A percentile compares a stretch with the other conserved stretches of the same genome.
Evolutionary conservation across 208 protist genomes (phyloP).

Genomic region (Trypanosomatidae sp.): DNA sequence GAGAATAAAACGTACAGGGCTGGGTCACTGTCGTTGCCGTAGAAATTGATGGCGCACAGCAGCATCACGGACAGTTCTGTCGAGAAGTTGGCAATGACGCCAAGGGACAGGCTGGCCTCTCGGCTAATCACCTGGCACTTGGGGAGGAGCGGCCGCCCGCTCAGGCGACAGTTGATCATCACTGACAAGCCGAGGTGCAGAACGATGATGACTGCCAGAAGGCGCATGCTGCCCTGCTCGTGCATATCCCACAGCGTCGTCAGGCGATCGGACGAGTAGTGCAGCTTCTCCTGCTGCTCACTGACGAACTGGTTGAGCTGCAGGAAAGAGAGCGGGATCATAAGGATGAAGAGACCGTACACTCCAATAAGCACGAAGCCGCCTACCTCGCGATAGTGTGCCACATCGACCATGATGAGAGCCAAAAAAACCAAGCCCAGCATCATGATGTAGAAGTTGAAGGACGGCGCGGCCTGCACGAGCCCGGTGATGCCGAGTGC

Average conservation of each 20-base stretch:
- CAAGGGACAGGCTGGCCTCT: conserved; percentile 31
- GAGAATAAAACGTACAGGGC: conserved; percentile 58
- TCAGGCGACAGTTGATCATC: conserved; percentile 63
- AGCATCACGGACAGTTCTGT: conserved; percentile 44
- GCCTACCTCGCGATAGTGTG: conserved; percentile 62
- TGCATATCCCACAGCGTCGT: conserved; percentile 60
- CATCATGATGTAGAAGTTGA: conserved; percentile 46
- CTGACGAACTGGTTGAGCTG: conserved; percentile 25
- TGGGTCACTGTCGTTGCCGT: conserved; percentile 59
- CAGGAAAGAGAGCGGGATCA: conserved; percentile 26
- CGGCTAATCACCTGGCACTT: conserved; percentile 32
- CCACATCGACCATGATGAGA: conserved; percentile 50
- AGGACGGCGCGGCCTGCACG: conserved; percentile 45
- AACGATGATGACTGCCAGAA: conserved; percentile 50
- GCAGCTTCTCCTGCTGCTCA: conserved; percentile 32
- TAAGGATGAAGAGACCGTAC: conserved; percentile 27
- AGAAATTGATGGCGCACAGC: conserved; percentile 60
- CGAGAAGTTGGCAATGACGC: conserved; percentile 57
- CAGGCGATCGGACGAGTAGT: conserved; percentile 13
- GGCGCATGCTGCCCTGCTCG: conserved; percentile 52
- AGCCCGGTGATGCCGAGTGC: conserved; percentile 57
- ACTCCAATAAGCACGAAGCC: conserved; percentile 33
- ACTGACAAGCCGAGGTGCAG: conserved; percentile 63
- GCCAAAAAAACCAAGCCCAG: conserved; percentile 55
- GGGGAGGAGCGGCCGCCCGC: conserved; percentile 57